Evolutionary conservation across 129 eudicot species (phyloP), one percentile per base, ranked within the genome.

Genomic region (Glebionis coronaria): DNA sequence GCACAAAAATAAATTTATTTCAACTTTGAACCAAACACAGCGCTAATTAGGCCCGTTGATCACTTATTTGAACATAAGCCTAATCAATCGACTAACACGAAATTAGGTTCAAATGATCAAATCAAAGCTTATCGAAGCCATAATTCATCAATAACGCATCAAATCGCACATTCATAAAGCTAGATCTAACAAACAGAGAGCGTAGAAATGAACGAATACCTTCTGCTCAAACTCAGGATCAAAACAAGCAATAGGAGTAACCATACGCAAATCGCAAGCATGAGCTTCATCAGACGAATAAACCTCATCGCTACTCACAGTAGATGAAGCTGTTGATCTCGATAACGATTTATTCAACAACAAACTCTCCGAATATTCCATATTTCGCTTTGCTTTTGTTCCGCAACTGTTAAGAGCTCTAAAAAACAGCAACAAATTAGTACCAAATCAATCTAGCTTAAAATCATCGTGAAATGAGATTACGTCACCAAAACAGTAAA

Each of bases 171-270:
- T 23, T 23, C 25, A 23, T 23, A 23, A 1, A 23, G 42, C 42
- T 35, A 35, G 42, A 35, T 35, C 42, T 35, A 35, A 5, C 25
- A 56, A 81, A 52, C 27, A 49, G 54, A 49, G 54, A 49, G 54
- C 19, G 7, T 38, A n/a, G n/a, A n/a, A n/a, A n/a, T n/a, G 46
- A 28, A 55, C 56, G 44, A n/a, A 61, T 59, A 54, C 63, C 69
- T 56, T 72, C 20, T 79, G 84, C 82, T 82, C 78, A 16, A 82
- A 67, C 78, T 76, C 82, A 67, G 28, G 49, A 31, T 81, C 82
- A 74, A 63, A 71, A 75, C 52, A 77, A 29, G 63, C 58, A 72
- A 65, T 19, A 79, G 72, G 63, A 25, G 82, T 56, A 68, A 54
- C 67, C 68, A 74, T 47, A 56, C 9, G 72, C 21, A 62, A 56